Evolutionary conservation across 192 early-diverging fungal genomes (phyloP).

Genomic region (Entomortierella beljakovae): DNA sequence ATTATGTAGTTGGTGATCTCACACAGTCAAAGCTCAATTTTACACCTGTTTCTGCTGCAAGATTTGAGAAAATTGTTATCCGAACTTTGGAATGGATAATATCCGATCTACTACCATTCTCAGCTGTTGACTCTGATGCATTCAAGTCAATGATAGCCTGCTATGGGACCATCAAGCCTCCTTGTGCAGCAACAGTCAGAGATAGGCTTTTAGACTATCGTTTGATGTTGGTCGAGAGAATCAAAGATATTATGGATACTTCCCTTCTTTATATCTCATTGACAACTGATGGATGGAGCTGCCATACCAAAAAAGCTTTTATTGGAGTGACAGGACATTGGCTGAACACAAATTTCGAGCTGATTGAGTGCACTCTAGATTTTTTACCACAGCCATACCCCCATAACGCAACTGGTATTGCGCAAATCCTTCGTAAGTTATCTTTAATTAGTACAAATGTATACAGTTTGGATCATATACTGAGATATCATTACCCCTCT

Average conservation of each 20-base stretch:
- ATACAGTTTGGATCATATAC: background rate
- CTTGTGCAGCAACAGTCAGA: slow-evolving; percentile 14
- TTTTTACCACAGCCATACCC: slow-evolving; percentile 17
- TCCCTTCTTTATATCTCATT: slow-evolving; percentile 3
- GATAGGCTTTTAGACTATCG: slow-evolving; percentile 2
- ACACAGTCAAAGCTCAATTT: background rate
- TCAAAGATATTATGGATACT: background rate
- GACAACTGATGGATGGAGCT: slow-evolving; percentile 9
- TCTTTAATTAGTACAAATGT: background rate
- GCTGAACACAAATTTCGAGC: slow-evolving; percentile 6
- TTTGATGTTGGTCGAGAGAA: background rate
- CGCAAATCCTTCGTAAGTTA: slow-evolving; percentile 5
- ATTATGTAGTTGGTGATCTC: background rate
- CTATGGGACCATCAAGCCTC: background rate
- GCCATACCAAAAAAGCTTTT: slow-evolving; percentile 11
- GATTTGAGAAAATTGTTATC: slow-evolving; percentile 6
- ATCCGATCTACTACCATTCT: slow-evolving; percentile 6
- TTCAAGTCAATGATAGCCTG: background rate
- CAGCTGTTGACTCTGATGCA: background rate
- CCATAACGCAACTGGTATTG: slow-evolving; percentile 10
- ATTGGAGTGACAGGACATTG: slow-evolving; percentile 11
- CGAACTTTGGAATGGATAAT: slow-evolving; percentile 7
- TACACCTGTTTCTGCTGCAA: background rate
- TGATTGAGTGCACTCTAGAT: slow-evolving; percentile 11
- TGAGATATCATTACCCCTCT: too few relatives aligned